These are phyloP conservation scores for Syncephalis plumigaleata DNA, from an alignment of 371 early-diverging fungal genomes.

Conservation along the genomic window DNA sequence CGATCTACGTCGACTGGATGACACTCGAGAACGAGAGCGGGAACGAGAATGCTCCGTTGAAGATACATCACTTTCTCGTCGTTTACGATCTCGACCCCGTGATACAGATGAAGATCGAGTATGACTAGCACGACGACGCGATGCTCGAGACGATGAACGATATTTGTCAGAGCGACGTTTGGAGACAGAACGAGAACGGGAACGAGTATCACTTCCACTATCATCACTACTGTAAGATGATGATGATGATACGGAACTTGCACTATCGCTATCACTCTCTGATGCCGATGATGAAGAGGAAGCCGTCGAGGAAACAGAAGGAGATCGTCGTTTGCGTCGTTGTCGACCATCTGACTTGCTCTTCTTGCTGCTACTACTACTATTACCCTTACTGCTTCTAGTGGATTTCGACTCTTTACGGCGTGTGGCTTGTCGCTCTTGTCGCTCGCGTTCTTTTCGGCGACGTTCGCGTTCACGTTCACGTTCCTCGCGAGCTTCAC, in stretches of 20 bases:
- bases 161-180: no score
- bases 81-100: background rate
- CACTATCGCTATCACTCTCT: background rate
- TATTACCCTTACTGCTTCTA: constrained; percentile 1
- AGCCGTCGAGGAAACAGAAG: background rate
- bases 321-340: background rate
- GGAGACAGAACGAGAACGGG: constrained; percentile 7
- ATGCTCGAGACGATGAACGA: background rate
- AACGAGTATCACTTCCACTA: constrained; percentile 1
- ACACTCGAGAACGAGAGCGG: no score
- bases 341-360: background rate
- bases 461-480: constrained; percentile 5
- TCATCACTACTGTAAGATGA: background rate
- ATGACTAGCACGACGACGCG: background rate
- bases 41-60: no score
- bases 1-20: no score
- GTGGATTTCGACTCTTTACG: constrained; percentile 5
- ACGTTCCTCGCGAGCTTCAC: constrained; percentile 15
- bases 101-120: background rate
- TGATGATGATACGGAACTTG: background rate
- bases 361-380: constrained; percentile 3
- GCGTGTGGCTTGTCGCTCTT: constrained; percentile 14
- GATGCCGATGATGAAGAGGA: background rate
- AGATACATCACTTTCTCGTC: no score
- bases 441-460: constrained; percentile 5